These are phyloP conservation scores for Paragyromitra xinjiangensis DNA, from an alignment of 495 filamentous ascomycete species.

Conservation along the genomic window DNA sequence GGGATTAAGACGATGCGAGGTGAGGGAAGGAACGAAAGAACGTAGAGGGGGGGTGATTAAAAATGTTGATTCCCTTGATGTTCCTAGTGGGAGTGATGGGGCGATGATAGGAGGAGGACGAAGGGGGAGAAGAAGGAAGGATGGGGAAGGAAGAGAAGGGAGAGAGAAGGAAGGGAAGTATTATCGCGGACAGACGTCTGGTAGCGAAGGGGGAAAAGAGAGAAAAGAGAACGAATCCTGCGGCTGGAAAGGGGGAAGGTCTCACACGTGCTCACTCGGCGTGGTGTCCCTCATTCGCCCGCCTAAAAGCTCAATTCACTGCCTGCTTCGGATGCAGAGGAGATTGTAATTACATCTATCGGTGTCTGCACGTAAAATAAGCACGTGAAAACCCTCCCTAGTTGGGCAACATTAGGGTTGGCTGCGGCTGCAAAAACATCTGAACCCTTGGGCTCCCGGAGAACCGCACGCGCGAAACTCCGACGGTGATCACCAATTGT, in stretches of 20 bases:
- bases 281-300: constrained; percentile 47
- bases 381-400: constrained; percentile 43
- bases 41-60: constrained; percentile 56
- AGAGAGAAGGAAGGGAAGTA: constrained; percentile 34
- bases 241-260: constrained; percentile 52
- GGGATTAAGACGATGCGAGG: constrained; percentile 18
- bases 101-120: constrained; percentile 47
- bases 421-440: constrained; percentile 15
- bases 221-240: constrained; percentile 35
- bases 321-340: constrained; percentile 26
- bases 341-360: constrained; percentile 33
- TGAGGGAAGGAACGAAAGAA: constrained; percentile 44
- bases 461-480: constrained; percentile 31
- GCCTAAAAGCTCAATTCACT: constrained; percentile 43
- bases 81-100: constrained; percentile 52
- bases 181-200: constrained; percentile 36
- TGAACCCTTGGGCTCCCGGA: constrained; percentile 1
- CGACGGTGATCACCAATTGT: constrained; percentile 6
- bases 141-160: constrained; percentile 17
- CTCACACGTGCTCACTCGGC: constrained; percentile 52
- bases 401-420: background rate
- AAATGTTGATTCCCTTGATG: constrained; percentile 27
- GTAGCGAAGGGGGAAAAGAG: constrained; percentile 37
- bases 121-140: constrained; percentile 16
- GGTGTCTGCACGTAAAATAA: constrained; percentile 14